Evolutionary conservation across 192 early-diverging fungal species (phyloP).

Genomic region (Dimargaris verticillata): DNA sequence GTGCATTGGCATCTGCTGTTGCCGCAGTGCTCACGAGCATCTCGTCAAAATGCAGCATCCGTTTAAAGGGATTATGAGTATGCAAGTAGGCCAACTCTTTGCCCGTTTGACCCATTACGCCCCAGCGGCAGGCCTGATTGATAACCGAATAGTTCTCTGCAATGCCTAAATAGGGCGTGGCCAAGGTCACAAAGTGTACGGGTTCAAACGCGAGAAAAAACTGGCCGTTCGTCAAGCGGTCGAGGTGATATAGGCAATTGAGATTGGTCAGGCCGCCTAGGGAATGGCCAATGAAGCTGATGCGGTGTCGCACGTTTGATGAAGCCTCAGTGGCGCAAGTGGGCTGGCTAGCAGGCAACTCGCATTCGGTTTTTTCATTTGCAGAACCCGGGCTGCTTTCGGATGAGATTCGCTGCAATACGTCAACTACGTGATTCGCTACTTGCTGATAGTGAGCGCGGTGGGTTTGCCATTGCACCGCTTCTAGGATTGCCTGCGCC

Average conservation of each 20-base stretch:
- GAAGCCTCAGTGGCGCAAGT: too few relatives aligned
- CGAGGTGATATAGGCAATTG: conserved; percentile 23
- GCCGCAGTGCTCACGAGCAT: background rate
- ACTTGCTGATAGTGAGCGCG: conserved; percentile 13
- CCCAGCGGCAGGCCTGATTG: conserved; percentile 18
- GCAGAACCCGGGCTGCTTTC: background rate
- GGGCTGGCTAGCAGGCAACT: background rate
- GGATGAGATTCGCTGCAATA: background rate
- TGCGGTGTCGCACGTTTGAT: conserved; percentile 12
- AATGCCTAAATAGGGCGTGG: conserved; percentile 26
- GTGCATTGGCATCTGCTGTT: too few relatives aligned
- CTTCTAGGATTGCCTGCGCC: conserved; percentile 22
- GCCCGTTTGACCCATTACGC: conserved; percentile 27
- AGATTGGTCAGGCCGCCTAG: conserved; percentile 32
- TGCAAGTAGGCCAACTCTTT: conserved; percentile 18
- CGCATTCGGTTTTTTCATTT: background rate
- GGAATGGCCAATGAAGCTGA: conserved; percentile 33
- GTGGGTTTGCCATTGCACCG: conserved; percentile 15
- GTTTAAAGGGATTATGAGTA: background rate
- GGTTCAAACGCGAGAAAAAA: conserved; percentile 26
- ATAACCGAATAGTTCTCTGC: conserved; percentile 23
- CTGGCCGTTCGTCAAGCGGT: conserved; percentile 23
- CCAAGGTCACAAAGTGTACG: conserved; percentile 26
- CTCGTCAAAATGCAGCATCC: background rate
- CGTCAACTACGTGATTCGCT: background rate